Conservation (phyloP, 306 rosid species). For the Adenanthera pavonina region DNA sequence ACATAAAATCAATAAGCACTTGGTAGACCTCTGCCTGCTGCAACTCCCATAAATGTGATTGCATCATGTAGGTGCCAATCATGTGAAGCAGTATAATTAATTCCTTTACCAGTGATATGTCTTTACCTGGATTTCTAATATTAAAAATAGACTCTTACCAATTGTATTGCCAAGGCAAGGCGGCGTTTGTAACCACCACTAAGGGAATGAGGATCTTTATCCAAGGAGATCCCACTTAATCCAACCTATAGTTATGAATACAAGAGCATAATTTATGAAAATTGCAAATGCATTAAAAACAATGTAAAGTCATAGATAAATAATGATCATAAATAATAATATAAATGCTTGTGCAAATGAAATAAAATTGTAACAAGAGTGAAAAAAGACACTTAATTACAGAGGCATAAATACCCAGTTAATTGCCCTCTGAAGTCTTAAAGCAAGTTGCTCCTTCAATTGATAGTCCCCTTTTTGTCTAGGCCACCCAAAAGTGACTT, state of each 20-base stretch:
- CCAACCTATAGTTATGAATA: slow-evolving; percentile 68
- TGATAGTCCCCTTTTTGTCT: slow-evolving; percentile 69
- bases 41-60: slow-evolving; percentile 9
- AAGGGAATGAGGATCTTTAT: slow-evolving; percentile 88
- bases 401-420: slow-evolving; percentile 72
- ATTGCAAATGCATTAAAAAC: slow-evolving; percentile 8
- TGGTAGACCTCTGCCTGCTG: slow-evolving; percentile 27
- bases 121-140: not conserved
- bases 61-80: slow-evolving; percentile 18
- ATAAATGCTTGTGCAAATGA: slow-evolving; percentile 30
- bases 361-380: slow-evolving; percentile 26
- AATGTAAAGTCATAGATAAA: slow-evolving; percentile 6
- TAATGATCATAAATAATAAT: slow-evolving; percentile 19
- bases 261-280: slow-evolving; percentile 15
- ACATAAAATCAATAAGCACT: slow-evolving; percentile 36
- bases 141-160: slow-evolving; percentile 57
- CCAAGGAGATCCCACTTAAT: slow-evolving; percentile 82
- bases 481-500: slow-evolving; percentile 98
- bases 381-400: slow-evolving; percentile 19
- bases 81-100: slow-evolving; percentile 35
- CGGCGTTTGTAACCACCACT: slow-evolving; percentile 99
- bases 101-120: slow-evolving; percentile 17
- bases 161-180: slow-evolving; percentile 92
- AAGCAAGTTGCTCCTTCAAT: slow-evolving; percentile 76
- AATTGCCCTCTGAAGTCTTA: slow-evolving; percentile 86